These are phyloP conservation scores for Tubosaeta sp. DNA, from an alignment of 768 basidiomycete species.

Conservation along the genomic window DNA sequence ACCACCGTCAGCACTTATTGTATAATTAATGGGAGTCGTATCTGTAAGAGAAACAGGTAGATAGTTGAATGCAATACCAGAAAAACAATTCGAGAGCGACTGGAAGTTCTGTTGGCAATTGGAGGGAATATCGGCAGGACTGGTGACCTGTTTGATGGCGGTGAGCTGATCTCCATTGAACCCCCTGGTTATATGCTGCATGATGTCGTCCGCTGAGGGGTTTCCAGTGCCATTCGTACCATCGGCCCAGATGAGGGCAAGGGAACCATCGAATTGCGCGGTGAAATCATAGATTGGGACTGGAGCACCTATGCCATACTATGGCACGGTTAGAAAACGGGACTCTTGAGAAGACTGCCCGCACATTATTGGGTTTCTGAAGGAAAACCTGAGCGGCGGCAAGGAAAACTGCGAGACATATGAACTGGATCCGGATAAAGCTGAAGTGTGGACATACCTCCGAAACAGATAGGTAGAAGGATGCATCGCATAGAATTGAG, in stretches of 20 bases:
- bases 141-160: conserved; percentile 46
- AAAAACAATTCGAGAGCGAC: conserved; percentile 64
- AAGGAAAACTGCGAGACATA: conserved; percentile 42
- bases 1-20: conserved; percentile 64
- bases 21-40: conserved; percentile 53
- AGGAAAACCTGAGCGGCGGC: conserved; percentile 61
- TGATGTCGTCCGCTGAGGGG: conserved; percentile 57
- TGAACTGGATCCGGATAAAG: neutral
- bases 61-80: conserved; percentile 57
- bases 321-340: neutral
- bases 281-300: conserved; percentile 45
- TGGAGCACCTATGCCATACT: conserved; percentile 65
- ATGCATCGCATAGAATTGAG: conserved; percentile 59
- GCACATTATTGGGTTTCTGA: conserved; percentile 52
- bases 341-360: conserved; percentile 14
- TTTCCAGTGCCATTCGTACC: conserved; percentile 52
- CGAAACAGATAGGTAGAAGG: conserved; percentile 60
- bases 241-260: conserved; percentile 64
- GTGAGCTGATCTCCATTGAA: conserved; percentile 47
- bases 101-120: conserved; percentile 75
- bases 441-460: conserved; percentile 22
- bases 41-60: conserved; percentile 41
- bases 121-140: conserved; percentile 45
- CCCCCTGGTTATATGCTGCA: conserved; percentile 50
- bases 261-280: conserved; percentile 49